Base-by-base conservation (phyloP, 768 basidiomycete genomes). In the Phaeotremella fagi region DNA sequence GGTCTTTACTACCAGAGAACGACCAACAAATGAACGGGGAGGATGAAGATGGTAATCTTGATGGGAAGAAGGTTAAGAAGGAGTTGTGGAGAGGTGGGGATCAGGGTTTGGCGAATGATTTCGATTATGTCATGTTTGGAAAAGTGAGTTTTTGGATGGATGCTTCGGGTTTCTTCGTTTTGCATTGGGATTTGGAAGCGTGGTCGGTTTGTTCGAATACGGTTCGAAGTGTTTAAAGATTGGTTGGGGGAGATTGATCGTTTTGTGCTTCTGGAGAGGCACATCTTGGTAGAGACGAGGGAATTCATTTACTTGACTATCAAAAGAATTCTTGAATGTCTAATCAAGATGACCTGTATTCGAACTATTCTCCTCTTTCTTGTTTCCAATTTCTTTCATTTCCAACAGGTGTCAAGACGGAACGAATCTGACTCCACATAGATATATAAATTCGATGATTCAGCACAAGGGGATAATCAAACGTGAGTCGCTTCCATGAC, bases 71-170 rank as follows among this genome's bases (percentile, higher is more conserved):
- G 50, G 59, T 59, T 20, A 71, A 67, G 59, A 58, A 52, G 65
- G 77, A 71, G 78, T 77, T 55, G 73, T 79, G 49, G 86, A 83
- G 84, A 50, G 31, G 90, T 85, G 75, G 88, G 82, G 14, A 81
- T 79, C 61, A 80, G 82, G 70, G 92, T 85, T 11, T 99, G 24
- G 94, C 97, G 59, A 87, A 90, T 54, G 91, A 98, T 61, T 99
- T 90, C 68, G 92, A 97, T 69, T 99, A 98, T 78, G 94, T 99
- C 61, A 97, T 97, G 91, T 91, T 89, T 73, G 94, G 94, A 27
- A 98, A 92, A 84, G 90, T 92, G 60, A 61, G 78, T 62, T 26
- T 23, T 5, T 2, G 0, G 9, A 9, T 22, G 27, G 24, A 24
- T 51, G 47, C n/a, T 15, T 35, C 20, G 16, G 45, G 45, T 20